A percentile compares a stretch with the other conserved stretches of the same genome.
Conservation (phyloP, 176 grass and related monocot species). For the Rhynchospora pubera region DNA sequence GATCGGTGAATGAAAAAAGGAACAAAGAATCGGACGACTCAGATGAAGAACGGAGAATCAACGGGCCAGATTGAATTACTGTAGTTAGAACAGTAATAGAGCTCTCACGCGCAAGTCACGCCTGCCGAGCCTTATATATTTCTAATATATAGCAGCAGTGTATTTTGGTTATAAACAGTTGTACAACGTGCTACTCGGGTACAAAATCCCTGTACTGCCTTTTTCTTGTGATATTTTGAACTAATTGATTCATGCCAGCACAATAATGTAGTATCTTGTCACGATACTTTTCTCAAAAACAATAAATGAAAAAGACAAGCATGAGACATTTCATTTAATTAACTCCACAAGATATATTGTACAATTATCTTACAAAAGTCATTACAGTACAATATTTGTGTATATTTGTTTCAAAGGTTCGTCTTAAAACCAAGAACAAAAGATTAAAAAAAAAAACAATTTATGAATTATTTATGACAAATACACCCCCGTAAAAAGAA, state of each 20-base stretch:
- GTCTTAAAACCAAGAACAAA: neutral
- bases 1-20: no score
- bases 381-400: neutral
- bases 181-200: neutral
- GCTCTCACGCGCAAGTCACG: no score
- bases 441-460: neutral
- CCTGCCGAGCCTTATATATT: no score
- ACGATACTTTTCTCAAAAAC: neutral
- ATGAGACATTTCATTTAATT: neutral
- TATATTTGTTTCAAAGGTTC: neutral
- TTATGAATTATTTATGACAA: conserved; percentile 14
- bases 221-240: neutral
- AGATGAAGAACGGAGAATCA: no score
- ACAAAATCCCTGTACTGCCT: neutral
- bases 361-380: neutral
- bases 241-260: neutral
- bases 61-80: no score
- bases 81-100: no score
- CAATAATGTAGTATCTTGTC: no score
- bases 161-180: neutral
- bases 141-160: neutral
- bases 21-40: no score
- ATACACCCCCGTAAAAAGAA: conserved; percentile 10
- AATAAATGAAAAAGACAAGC: conserved; percentile 10
- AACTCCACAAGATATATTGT: neutral